These are phyloP conservation scores for Cyclotella atomus DNA, from an alignment of 108 stramenopile genomes.

Conservation along the genomic window DNA sequence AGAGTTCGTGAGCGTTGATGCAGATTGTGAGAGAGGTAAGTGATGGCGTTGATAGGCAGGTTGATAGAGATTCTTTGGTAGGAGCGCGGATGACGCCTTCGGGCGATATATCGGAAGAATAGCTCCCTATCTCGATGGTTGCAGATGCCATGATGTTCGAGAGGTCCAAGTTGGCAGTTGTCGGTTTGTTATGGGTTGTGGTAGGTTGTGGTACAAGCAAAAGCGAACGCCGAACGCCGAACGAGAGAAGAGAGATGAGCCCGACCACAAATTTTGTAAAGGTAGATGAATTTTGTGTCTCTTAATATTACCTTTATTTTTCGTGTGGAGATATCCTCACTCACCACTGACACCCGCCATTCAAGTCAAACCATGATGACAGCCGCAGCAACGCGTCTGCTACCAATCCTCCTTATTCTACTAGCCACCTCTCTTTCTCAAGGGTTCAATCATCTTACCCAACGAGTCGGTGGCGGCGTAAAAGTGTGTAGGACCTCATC, in stretches of 20 bases:
- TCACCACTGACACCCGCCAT: too few relatives aligned
- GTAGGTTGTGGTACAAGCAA: too few relatives aligned
- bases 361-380: constrained; percentile 1
- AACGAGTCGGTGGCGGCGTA: not conserved
- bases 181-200: too few relatives aligned
- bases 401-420: not conserved
- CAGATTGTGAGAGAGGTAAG: constrained; percentile 22
- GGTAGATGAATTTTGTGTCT: too few relatives aligned
- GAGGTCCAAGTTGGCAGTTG: not conserved
- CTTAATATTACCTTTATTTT: too few relatives aligned
- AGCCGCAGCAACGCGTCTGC: not conserved
- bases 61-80: constrained; percentile 33
- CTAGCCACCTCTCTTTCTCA: not conserved
- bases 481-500: not conserved
- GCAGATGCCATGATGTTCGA: constrained; percentile 16
- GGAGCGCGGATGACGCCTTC: constrained; percentile 21
- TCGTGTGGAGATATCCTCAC: too few relatives aligned
- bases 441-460: not conserved
- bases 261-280: too few relatives aligned
- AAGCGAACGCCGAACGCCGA: not conserved
- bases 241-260: too few relatives aligned
- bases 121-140: constrained; percentile 23
- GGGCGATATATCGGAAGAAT: not conserved
- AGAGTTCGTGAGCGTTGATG: constrained; percentile 27
- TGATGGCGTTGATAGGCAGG: constrained; percentile 15